A percentile compares a stretch with the other conserved stretches of the same genome.
Conservation (phyloP, 495 filamentous ascomycete genomes). For the Copromyces sp. region DNA sequence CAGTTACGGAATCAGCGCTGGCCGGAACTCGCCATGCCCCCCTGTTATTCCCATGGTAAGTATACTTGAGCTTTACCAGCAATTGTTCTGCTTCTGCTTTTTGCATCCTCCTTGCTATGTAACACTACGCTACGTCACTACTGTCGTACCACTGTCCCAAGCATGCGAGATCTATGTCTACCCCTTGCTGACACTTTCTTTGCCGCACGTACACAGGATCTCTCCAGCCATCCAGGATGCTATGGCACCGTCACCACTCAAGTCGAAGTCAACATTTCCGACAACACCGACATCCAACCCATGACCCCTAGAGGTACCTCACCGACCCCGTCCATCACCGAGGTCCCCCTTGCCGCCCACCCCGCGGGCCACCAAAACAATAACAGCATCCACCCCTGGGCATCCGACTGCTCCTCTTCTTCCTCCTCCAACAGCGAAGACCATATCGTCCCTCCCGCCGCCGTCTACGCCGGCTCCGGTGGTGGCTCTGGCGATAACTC, state of each 20-base stretch:
- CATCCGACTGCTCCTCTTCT: conserved; percentile 8
- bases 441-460: not conserved
- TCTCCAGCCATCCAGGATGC: conserved; percentile 4
- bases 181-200: not conserved
- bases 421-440: conserved; percentile 2
- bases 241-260: conserved; percentile 30
- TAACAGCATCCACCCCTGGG: conserved; percentile 4
- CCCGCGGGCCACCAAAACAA: conserved; percentile 7
- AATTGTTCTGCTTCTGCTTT: not conserved
- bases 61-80: not conserved
- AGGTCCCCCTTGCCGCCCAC: not conserved
- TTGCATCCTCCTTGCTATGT: not conserved
- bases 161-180: not conserved
- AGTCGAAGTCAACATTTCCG: conserved; percentile 23
- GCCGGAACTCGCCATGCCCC: not conserved
- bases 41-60: not conserved
- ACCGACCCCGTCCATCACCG: conserved; percentile 7
- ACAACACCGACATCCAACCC: conserved; percentile 9
- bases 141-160: not conserved
- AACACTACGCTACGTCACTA: conserved; percentile 4
- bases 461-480: not conserved
- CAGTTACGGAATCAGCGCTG: not conserved
- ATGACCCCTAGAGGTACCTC: conserved; percentile 5
- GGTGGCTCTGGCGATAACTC: not conserved
- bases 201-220: not conserved